Evolutionary conservation across 768 basidiomycete genomes (phyloP), one percentile per base, ranked within the genome.

Genomic region (Pluteus cervinus): DNA sequence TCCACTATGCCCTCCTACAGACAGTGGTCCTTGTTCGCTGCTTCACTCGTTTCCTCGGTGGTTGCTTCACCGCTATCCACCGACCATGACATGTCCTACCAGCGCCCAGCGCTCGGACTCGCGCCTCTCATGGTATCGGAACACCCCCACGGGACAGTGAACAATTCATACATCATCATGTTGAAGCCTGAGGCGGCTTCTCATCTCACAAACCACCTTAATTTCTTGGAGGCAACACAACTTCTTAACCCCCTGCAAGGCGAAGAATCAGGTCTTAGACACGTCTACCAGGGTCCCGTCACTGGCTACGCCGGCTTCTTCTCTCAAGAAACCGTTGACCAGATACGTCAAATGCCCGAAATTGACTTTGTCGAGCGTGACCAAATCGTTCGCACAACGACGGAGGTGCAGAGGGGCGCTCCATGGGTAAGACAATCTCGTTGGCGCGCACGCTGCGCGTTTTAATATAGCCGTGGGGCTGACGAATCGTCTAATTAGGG

Each of bases 111-210:
- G 16, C 53, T 83, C 26, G 47, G 65, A 11, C 56, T 79, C 33
- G 86, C 85, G 7, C 84, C 85, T 21, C 61, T 87, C 35, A 45
- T 72, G 38, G 71, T 66, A 24, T 63, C 63, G 25, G 63, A 76
- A 44, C 80, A 84, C 52, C 73, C 77, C 37, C 79, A 86, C 60
- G 79, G 81, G 36, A 67, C 75, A 40, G 65, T 93, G 56, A 81
- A 85, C 66, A 84, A 93, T 69, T 86, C 88, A n/a, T 98, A 97
- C 66, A 90, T 98, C 45, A 77, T 98, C 57, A 73, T 91, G 56
- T 70, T 98, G 46, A 90, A 88, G 72, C 71, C 79, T 42, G 79
- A 76, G 40, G 45, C 82, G 9, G 67, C 78, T 4, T 51, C 69
- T 7, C 58, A 67, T 12, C 62, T 81, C 26, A 62, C 76, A 51